phyloP scores from a whole-genome alignment of 371 early-diverging fungal species.

The Mortierella sp. region DNA sequence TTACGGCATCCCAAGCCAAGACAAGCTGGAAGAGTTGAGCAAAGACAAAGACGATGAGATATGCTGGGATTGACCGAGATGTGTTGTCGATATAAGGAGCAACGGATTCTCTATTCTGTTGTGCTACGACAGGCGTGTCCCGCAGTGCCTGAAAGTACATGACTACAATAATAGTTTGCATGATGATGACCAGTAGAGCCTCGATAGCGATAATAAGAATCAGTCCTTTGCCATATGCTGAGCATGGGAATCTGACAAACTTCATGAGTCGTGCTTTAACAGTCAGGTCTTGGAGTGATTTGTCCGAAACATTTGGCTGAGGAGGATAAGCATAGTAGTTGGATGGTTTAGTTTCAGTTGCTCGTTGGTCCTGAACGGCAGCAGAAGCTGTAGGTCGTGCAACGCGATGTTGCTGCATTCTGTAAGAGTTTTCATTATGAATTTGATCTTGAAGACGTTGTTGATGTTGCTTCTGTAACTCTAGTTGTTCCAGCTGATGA shows the following conservation, averaged over 20 bases:
- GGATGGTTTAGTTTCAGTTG: constrained; percentile 21
- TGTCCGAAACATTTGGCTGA: constrained; percentile 14
- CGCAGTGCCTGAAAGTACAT: constrained; percentile 61
- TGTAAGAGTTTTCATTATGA: constrained; percentile 18
- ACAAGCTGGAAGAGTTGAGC: constrained; percentile 81
- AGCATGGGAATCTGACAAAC: constrained; percentile 44
- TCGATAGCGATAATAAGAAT: constrained; percentile 67
- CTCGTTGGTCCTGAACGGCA: constrained; percentile 20
- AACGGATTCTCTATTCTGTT: neutral
- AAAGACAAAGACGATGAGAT: constrained; percentile 82
- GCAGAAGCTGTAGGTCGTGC: constrained; percentile 31
- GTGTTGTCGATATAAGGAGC: constrained; percentile 37
- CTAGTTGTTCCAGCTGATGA: constrained; percentile 42
- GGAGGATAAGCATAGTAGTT: constrained; percentile 44
- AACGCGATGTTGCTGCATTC: constrained; percentile 46
- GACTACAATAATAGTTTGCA: constrained; percentile 74
- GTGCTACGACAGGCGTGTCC: constrained; percentile 22
- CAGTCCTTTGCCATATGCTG: constrained; percentile 60
- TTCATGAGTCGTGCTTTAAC: constrained; percentile 23
- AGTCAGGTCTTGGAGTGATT: constrained; percentile 2
- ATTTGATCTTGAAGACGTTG: constrained; percentile 40
- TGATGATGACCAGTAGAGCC: constrained; percentile 74
- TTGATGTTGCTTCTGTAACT: constrained; percentile 37
- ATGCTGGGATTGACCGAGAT: constrained; percentile 71
- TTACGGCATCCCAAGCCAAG: constrained; percentile 85